phyloP scores from a whole-genome alignment of 2,329 filamentous ascomycete species.

The Fusarium caatingaense region DNA sequence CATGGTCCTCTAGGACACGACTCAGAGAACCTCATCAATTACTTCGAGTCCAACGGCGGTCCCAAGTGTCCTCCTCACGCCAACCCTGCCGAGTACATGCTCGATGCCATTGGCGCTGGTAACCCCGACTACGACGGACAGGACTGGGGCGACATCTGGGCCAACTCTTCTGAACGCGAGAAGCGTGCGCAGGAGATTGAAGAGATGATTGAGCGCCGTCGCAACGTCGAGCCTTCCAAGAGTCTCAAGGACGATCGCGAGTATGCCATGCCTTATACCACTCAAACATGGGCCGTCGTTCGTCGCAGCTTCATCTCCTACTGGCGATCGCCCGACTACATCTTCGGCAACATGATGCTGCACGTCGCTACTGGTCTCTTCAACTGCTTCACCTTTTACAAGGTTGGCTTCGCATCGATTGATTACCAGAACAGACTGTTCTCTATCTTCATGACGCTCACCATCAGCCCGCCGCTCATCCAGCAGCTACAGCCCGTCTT shows the following conservation, averaged over 20 bases:
- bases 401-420: slow-evolving; percentile 65
- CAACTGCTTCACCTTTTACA: slow-evolving; percentile 78
- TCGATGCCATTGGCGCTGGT: slow-evolving; percentile 70
- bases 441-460: slow-evolving; percentile 80
- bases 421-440: slow-evolving; percentile 80
- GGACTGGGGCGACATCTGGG: slow-evolving; percentile 74
- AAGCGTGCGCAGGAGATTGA: slow-evolving; percentile 63
- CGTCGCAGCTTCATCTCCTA: slow-evolving; percentile 70
- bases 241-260: slow-evolving; percentile 65
- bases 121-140: slow-evolving; percentile 69
- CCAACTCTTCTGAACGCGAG: slow-evolving; percentile 61
- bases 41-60: slow-evolving; percentile 64
- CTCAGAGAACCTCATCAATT: slow-evolving; percentile 59
- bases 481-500: slow-evolving; percentile 82
- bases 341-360: slow-evolving; percentile 70
- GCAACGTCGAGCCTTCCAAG: slow-evolving; percentile 51
- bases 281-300: slow-evolving; percentile 65
- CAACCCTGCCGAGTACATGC: slow-evolving; percentile 67
- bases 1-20: slow-evolving; percentile 65
- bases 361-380: slow-evolving; percentile 73
- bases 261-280: slow-evolving; percentile 69
- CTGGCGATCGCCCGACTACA: slow-evolving; percentile 74
- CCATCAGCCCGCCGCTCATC: slow-evolving; percentile 78
- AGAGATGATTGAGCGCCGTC: slow-evolving; percentile 60
- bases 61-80: slow-evolving; percentile 59